phyloP scores from a whole-genome alignment of 305 asterid genomes.

The Plantago lanceolata region DNA sequence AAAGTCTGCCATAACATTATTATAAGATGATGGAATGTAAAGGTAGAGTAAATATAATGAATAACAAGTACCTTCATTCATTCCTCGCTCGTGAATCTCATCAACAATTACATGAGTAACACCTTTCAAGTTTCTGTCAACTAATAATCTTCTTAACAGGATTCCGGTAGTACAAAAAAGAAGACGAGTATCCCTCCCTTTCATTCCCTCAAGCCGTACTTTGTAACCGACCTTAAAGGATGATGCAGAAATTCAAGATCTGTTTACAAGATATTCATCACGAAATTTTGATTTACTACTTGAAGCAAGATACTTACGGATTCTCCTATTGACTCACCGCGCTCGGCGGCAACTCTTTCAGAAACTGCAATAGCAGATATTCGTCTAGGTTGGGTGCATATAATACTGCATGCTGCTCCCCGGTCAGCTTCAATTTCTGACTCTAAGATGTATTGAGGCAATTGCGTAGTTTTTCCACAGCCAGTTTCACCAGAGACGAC shows the following conservation, averaged over 20 bases:
- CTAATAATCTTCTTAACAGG: conserved; percentile 75
- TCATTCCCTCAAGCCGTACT: conserved; percentile 95
- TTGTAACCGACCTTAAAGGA: conserved; percentile 76
- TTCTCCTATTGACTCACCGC: conserved; percentile 87
- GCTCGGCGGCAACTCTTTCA: conserved; percentile 93
- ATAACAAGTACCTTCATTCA: conserved; percentile 75
- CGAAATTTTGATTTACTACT: conserved; percentile 18
- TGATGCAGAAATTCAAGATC: conserved; percentile 18
- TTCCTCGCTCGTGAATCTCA: conserved; percentile 96
- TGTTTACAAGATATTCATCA: conserved; percentile 10
- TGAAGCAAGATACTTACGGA: conserved; percentile 54
- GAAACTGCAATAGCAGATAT: conserved; percentile 89
- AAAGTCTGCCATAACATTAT: conserved; percentile 63
- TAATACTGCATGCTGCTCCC: conserved; percentile 81
- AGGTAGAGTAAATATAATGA: conserved; percentile 14
- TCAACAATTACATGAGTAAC: conserved; percentile 83
- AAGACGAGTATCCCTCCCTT: conserved; percentile 91
- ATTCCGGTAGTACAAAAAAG: conserved; percentile 88
- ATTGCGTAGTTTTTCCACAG: conserved; percentile 90
- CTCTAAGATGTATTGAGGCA: conserved; percentile 90
- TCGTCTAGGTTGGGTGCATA: conserved; percentile 93
- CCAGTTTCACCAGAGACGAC: conserved; percentile 95
- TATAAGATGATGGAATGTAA: conserved; percentile 29
- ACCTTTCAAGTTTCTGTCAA: conserved; percentile 80
- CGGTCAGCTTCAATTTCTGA: conserved; percentile 66